Conservation (phyloP, 345 rosid genomes). For the Streptanthus diversifolius region DNA sequence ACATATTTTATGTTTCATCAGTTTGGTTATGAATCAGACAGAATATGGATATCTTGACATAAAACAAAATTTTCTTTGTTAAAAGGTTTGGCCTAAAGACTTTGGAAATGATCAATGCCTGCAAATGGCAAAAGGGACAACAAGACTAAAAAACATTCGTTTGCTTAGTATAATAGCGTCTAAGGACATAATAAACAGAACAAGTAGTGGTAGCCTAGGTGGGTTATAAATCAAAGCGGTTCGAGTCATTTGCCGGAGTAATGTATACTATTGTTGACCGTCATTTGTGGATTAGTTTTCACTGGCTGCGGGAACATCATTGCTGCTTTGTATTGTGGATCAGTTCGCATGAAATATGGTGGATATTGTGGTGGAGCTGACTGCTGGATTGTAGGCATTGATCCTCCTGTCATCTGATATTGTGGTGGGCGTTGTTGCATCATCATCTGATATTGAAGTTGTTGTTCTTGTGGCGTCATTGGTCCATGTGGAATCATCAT, state of each 20-base stretch:
- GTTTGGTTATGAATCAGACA: neutral
- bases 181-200: slow-evolving; percentile 6
- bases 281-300: neutral
- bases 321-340: neutral
- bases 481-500: too few species aligned
- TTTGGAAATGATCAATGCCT: neutral
- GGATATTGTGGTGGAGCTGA: neutral
- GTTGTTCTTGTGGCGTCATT: neutral
- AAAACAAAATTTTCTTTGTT: neutral
- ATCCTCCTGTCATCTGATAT: slow-evolving; percentile 6
- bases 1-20: neutral
- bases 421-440: neutral
- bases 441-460: neutral
- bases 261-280: neutral
- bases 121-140: neutral
- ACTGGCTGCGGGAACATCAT: neutral
- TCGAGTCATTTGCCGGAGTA: neutral
- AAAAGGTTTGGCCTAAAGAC: neutral
- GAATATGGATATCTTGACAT: neutral
- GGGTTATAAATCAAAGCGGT: neutral
- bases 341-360: neutral
- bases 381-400: neutral
- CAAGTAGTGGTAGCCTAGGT: neutral
- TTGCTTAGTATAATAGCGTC: slow-evolving; percentile 10
- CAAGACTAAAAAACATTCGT: neutral